Evolutionary conservation across 2,329 filamentous ascomycete species (phyloP), one percentile per base, ranked within the genome.

Genomic region (Penicillium sp.): DNA sequence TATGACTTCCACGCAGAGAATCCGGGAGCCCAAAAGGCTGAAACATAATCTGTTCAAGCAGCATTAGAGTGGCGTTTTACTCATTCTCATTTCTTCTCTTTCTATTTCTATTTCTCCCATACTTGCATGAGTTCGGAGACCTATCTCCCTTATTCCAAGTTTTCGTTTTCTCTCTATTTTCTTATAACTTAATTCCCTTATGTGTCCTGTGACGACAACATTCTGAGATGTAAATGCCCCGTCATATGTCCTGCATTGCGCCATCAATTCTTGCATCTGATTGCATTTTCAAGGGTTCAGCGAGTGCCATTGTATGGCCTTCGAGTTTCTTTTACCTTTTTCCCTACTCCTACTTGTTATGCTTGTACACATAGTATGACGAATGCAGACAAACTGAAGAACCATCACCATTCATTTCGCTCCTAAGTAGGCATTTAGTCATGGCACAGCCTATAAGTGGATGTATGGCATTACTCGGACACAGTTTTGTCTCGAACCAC

Each of bases 201-300:
- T 57, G 19, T 49, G 9, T 41, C 35, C 58, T 44, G 8, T 17
- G 49, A 47, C 38, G 59, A 55, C 60, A 44, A 90, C 92, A 79
- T 98, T 97, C 26, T 76, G 93, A 94, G 26, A 57, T 76, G 76
- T 93, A 94, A 76, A 98, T 94, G 77, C 48, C 47, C 90, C 94
- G 74, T 95, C 91, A 74, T 93, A 62, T 60, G 57, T 58, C 54
- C 49, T 64, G 64, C 67, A 63, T 66, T 50, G 51, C 65, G 58
- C 64, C 60, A 65, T 58, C 51, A n/a, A 60, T 64, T 53, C 41
- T 56, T 56, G 59, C 60, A 53, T 60, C 62, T 57, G 52, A 47
- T 61, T 55, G 67, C 67, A 69, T 69, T 66, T 67, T 65, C 66
- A 66, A 61, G 62, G 66, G 49, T 65, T 66, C 61, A 68, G 66